A percentile compares a stretch with the other conserved stretches of the same genome.
Evolutionary conservation across 768 basidiomycete species (phyloP).

Genomic region (Calocera viscosa): DNA sequence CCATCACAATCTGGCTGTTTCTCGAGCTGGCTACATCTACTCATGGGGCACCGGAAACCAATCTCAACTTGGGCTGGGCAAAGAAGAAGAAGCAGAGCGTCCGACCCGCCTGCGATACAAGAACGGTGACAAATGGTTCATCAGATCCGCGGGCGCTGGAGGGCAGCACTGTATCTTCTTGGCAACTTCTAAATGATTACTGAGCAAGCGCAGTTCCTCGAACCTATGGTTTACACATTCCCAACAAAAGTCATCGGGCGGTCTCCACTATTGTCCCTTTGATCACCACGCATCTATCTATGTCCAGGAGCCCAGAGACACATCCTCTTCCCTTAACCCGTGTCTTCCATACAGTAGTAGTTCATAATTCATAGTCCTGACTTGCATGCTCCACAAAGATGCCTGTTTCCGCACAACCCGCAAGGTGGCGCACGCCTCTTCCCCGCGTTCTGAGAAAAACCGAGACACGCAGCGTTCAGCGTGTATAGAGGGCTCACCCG

Average conservation of each 20-base stretch:
- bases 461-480: too few species aligned
- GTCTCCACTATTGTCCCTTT: too few species aligned
- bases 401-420: too few species aligned
- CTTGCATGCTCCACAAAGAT: too few species aligned
- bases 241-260: neutral
- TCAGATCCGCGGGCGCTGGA: slow-evolving; percentile 17
- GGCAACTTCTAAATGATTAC: neutral
- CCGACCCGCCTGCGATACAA: slow-evolving; percentile 20
- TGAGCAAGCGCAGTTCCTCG: neutral
- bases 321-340: too few species aligned
- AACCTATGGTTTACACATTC: neutral
- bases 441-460: too few species aligned
- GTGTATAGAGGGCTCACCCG: too few species aligned
- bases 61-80: slow-evolving; percentile 30
- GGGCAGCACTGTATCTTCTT: slow-evolving; percentile 28
- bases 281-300: too few species aligned
- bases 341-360: neutral
- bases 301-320: too few species aligned
- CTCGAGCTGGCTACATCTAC: slow-evolving; percentile 30
- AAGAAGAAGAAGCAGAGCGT: slow-evolving; percentile 25
- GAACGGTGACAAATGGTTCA: slow-evolving; percentile 10
- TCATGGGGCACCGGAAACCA: slow-evolving; percentile 30
- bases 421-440: too few species aligned
- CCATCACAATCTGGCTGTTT: slow-evolving; percentile 31
- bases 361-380: neutral